phyloP scores from a whole-genome alignment of 805 yeast species.

The Yamadazyma philogaea region DNA sequence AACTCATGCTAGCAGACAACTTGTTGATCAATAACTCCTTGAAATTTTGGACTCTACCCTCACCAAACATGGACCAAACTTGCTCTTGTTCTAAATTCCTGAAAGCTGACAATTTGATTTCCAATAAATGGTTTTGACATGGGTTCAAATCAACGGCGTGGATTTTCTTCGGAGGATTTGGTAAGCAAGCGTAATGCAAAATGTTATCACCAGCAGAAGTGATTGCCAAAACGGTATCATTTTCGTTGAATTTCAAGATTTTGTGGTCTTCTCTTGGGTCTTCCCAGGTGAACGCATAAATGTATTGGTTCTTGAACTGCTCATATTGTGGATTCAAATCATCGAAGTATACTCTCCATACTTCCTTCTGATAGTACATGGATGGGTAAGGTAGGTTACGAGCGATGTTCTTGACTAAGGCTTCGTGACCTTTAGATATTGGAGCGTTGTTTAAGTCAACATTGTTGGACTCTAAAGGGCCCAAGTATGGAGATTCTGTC shows the following conservation, averaged over 20 bases:
- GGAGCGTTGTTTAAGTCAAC: constrained; percentile 18
- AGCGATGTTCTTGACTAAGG: constrained; percentile 59
- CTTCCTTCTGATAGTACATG: constrained; percentile 70
- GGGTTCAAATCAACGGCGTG: constrained; percentile 88
- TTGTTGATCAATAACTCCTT: constrained; percentile 44
- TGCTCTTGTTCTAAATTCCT: constrained; percentile 54
- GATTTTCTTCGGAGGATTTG: constrained; percentile 69
- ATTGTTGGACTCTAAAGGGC: constrained; percentile 41
- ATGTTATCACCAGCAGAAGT: constrained; percentile 87
- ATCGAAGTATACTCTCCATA: constrained; percentile 79
- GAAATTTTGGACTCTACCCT: constrained; percentile 58
- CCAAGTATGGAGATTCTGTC: constrained; percentile 78
- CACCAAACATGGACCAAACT: constrained; percentile 74
- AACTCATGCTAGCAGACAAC: constrained; percentile 68
- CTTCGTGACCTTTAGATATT: constrained; percentile 71
- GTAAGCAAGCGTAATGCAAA: constrained; percentile 67
- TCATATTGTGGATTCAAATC: constrained; percentile 63
- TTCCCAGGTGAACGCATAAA: constrained; percentile 89
- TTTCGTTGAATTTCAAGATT: constrained; percentile 55
- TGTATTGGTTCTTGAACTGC: constrained; percentile 75
- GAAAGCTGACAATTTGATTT: constrained; percentile 72
- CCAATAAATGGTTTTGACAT: constrained; percentile 74
- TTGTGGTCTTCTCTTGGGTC: constrained; percentile 79
- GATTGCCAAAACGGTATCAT: constrained; percentile 75
- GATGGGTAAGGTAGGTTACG: constrained; percentile 77